Percentiles rank a stretch among this genome's conserved stretches.
Evolutionary conservation across 768 basidiomycete genomes (phyloP).

Genomic region (Pulveroboletus ravenelii): DNA sequence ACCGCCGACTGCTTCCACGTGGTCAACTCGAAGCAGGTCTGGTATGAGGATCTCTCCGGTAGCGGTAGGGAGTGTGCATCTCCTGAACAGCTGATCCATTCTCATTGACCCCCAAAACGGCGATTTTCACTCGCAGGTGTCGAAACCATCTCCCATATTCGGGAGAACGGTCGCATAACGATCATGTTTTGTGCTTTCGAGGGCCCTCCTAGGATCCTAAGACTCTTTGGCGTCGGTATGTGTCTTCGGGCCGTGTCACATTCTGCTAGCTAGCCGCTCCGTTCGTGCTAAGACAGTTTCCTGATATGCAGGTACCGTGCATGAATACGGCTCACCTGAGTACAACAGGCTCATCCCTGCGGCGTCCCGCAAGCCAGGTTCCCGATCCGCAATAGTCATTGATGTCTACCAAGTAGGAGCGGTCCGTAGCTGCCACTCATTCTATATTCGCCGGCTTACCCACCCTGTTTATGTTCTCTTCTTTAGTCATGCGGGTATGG

Average conservation of each 20-base stretch:
- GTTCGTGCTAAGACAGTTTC: neutral
- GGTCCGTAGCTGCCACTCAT: slow-evolving; percentile 23
- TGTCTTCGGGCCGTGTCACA: neutral
- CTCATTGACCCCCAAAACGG: neutral
- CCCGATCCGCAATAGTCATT: slow-evolving; percentile 55
- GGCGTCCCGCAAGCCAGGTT: slow-evolving; percentile 48
- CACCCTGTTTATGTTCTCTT: neutral
- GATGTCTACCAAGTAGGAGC: slow-evolving; percentile 55
- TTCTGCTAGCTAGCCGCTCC: neutral
- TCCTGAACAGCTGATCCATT: neutral
- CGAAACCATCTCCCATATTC: slow-evolving; percentile 60
- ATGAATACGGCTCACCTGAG: slow-evolving; percentile 61
- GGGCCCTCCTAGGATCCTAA: slow-evolving; percentile 53
- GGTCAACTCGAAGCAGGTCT: slow-evolving; percentile 49
- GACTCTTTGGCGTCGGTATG: slow-evolving; percentile 56
- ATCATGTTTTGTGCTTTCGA: slow-evolving; percentile 60
- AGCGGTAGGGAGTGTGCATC: slow-evolving; percentile 53
- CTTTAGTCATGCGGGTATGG: slow-evolving; percentile 64
- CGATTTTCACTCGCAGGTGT: slow-evolving; percentile 33
- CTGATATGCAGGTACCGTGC: slow-evolving; percentile 42
- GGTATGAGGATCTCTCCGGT: slow-evolving; percentile 72
- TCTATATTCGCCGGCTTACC: neutral
- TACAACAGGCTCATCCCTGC: slow-evolving; percentile 50
- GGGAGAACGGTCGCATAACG: slow-evolving; percentile 62
- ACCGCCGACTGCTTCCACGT: slow-evolving; percentile 61